Conservation (phyloP, 192 early-diverging fungal species). For the Coemansia umbellata region DNA sequence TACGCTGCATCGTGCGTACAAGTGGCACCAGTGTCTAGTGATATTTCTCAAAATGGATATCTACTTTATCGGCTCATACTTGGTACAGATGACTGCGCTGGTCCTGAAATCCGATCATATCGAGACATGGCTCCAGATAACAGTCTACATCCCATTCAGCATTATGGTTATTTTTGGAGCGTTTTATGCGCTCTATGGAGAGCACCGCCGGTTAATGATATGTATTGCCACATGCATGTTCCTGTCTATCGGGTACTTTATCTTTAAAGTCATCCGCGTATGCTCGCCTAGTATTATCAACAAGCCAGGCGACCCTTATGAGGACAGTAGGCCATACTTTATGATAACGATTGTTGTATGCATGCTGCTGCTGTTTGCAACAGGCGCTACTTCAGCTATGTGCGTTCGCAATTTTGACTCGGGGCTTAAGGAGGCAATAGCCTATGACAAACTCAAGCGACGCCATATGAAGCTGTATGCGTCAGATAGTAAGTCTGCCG, state of each 20-base stretch:
- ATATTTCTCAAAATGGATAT: slow-evolving; percentile 46
- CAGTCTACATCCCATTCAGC: slow-evolving; percentile 37
- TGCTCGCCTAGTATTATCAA: slow-evolving; percentile 18
- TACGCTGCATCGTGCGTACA: slow-evolving; percentile 46
- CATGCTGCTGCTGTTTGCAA: slow-evolving; percentile 30
- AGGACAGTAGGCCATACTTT: slow-evolving; percentile 36
- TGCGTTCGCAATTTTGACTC: slow-evolving; percentile 42
- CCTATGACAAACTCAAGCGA: slow-evolving; percentile 34
- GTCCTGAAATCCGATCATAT: slow-evolving; percentile 45
- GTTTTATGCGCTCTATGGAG: slow-evolving; percentile 28
- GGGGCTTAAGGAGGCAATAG: slow-evolving; percentile 46
- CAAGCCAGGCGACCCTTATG: slow-evolving; percentile 39
- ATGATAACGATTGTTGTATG: slow-evolving; percentile 45
- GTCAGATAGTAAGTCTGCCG: no score
- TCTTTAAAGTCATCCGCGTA: slow-evolving; percentile 46
- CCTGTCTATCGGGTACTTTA: slow-evolving; percentile 45
- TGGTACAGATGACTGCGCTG: slow-evolving; percentile 56
- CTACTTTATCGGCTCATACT: slow-evolving; percentile 46
- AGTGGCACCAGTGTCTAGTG: slow-evolving; percentile 37
- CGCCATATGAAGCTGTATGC: slow-evolving; percentile 24
- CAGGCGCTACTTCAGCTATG: slow-evolving; percentile 22
- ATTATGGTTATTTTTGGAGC: slow-evolving; percentile 23
- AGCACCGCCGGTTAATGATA: slow-evolving; percentile 34
- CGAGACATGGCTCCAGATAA: slow-evolving; percentile 47
- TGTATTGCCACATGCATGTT: slow-evolving; percentile 7